Evolutionary conservation across 257 asterid genomes (phyloP), one percentile per base, ranked within the genome.

Genomic region (Primulina eburnea): DNA sequence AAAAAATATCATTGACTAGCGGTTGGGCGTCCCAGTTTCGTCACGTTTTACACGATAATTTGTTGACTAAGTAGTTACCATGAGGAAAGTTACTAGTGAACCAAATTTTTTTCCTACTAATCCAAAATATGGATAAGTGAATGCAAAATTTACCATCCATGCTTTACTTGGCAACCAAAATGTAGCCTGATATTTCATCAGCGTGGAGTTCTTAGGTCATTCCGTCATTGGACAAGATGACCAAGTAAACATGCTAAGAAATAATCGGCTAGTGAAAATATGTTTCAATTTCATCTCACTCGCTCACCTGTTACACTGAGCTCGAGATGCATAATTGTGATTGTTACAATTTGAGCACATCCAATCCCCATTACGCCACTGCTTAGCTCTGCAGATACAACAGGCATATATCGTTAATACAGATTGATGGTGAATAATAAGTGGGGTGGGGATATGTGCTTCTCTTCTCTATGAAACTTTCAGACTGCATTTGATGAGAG

Each of bases 311-410:
- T 92, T 92, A 79, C 96, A 92, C 58, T 90, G 88, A 61, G 89
- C 84, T 69, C 96, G 87, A 60, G 97, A 92, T 59, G 97, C 95
- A 32, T 92, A 92, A 68, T 92, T 92, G 83, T 92, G 98, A 80
- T 89, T 92, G 75, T 85, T 88, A 80, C 98, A 92, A 72, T 83
- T 89, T 67, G 87, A 78, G 86, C 98, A 89, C 96, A 89, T 88
- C 98, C 98, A 89, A 76, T 92, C 96, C 77, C 98, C 96, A 65
- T 88, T 89, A 52, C 94, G 96, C 98, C 98, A 89, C 75, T 92
- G 96, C 74, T 82, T 89, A 58, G 96, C 92, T 67, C 96, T 92
- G 95, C 77, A 74, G 64, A 70, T 16, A 70, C 61, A 70, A 16
- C 18, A 67, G 73, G 57, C 2, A 35, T 37, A 29, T 26, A 38